phyloP scores from a whole-genome alignment of 129 eudicot genomes.

The Flaveria robusta region DNA sequence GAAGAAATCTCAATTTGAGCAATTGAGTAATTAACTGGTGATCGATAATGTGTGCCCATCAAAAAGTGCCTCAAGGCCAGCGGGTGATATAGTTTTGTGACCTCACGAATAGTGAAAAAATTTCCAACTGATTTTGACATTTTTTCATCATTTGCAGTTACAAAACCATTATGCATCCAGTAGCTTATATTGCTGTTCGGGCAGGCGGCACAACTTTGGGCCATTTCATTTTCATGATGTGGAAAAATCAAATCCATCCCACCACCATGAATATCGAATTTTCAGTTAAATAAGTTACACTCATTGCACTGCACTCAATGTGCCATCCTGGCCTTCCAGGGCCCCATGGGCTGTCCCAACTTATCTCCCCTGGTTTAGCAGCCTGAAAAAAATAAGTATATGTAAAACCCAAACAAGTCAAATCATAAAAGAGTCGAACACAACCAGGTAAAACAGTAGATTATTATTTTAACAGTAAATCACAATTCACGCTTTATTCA shows the following conservation, averaged over 20 bases:
- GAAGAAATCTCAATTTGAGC: constrained; percentile 73
- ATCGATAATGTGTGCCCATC: constrained; percentile 82
- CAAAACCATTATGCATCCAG: constrained; percentile 96
- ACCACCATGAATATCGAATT: constrained; percentile 92
- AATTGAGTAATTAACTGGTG: constrained; percentile 82
- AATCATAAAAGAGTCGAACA: background rate
- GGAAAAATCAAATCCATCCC: constrained; percentile 91
- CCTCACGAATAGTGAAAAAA: constrained; percentile 89
- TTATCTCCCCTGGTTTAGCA: constrained; percentile 85
- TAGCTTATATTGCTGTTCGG: constrained; percentile 62
- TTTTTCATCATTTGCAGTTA: constrained; percentile 73
- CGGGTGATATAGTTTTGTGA: constrained; percentile 75
- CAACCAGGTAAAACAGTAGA: background rate
- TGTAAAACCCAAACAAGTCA: background rate
- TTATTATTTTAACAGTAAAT: background rate
- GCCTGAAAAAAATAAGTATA: constrained; percentile 41
- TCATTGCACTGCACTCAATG: constrained; percentile 98
- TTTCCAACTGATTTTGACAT: constrained; percentile 82
- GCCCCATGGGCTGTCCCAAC: constrained; percentile 98
- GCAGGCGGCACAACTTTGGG: constrained; percentile 92
- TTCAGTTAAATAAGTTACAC: constrained; percentile 66
- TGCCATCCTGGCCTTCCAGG: constrained; percentile 99
- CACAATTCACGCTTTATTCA: background rate
- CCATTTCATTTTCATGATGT: constrained; percentile 93
- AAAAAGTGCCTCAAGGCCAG: constrained; percentile 87